phyloP scores from a whole-genome alignment of 306 rosid species.

The Dalbergia oliveri region DNA sequence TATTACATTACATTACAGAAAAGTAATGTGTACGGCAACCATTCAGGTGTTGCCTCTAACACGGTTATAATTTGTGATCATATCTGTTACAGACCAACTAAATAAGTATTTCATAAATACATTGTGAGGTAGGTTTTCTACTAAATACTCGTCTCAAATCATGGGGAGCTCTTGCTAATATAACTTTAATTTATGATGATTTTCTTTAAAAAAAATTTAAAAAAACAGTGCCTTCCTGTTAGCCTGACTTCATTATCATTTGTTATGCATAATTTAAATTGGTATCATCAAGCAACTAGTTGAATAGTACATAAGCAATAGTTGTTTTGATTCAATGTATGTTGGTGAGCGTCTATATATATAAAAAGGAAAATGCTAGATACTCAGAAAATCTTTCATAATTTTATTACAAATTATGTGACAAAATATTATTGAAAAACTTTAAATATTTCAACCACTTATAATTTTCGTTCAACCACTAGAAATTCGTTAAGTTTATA shows the following conservation, averaged over 20 bases:
- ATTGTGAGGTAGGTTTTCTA: background rate
- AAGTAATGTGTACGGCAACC: conserved; percentile 22
- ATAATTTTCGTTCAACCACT: no score
- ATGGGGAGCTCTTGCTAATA: background rate
- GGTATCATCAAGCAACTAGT: no score
- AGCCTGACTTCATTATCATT: background rate
- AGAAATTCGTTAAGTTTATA: no score
- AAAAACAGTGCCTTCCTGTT: background rate
- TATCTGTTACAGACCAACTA: background rate
- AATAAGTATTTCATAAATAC: background rate
- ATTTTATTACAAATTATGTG: no score
- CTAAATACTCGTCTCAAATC: background rate
- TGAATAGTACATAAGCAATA: background rate
- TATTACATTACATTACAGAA: background rate
- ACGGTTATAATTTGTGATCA: background rate
- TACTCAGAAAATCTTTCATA: no score
- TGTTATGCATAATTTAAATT: background rate
- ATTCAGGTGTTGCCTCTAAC: conserved; percentile 19
- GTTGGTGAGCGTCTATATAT: no score
- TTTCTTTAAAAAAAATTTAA: background rate
- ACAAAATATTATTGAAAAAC: no score
- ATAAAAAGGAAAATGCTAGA: no score
- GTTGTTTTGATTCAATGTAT: background rate
- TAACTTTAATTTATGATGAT: background rate
- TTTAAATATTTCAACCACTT: no score